These are phyloP conservation scores for Paramecium sexaurelia DNA, from an alignment of 73 alveolate species.

Conservation along the genomic window DNA sequence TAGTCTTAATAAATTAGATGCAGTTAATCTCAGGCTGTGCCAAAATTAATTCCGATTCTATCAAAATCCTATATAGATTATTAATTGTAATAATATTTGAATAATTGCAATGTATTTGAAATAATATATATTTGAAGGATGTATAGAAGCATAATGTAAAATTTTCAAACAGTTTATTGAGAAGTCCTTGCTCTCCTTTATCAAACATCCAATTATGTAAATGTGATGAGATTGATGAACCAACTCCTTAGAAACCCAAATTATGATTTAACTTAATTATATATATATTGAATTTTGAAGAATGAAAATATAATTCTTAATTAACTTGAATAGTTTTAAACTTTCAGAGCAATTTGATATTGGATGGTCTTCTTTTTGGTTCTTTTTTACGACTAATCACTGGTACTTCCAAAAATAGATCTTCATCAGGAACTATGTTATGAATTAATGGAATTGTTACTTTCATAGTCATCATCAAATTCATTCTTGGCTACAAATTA, in stretches of 20 bases:
- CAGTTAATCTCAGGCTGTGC: background rate
- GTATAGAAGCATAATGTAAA: background rate
- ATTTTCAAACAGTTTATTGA: background rate
- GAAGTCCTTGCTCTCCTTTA: background rate
- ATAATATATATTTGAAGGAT: background rate
- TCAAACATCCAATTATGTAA: background rate
- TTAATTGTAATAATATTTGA: background rate
- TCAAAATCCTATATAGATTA: background rate
- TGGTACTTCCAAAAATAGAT: slow-evolving; percentile 26
- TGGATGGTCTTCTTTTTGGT: slow-evolving; percentile 37
- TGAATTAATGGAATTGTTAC: background rate
- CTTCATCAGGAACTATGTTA: slow-evolving; percentile 49
- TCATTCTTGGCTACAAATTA: slow-evolving; percentile 34
- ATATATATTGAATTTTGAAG: background rate
- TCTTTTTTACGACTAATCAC: background rate
- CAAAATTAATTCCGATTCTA: background rate
- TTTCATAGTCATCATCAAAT: slow-evolving; percentile 55
- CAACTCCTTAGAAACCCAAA: background rate
- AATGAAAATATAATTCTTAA: background rate
- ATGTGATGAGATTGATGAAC: background rate
- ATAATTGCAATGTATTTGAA: background rate
- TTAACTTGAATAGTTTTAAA: background rate
- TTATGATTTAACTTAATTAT: background rate
- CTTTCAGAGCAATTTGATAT: slow-evolving; percentile 2
- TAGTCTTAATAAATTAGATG: background rate